These are phyloP conservation scores for Suillus lakei DNA, from an alignment of 768 basidiomycete species.

Conservation along the genomic window DNA sequence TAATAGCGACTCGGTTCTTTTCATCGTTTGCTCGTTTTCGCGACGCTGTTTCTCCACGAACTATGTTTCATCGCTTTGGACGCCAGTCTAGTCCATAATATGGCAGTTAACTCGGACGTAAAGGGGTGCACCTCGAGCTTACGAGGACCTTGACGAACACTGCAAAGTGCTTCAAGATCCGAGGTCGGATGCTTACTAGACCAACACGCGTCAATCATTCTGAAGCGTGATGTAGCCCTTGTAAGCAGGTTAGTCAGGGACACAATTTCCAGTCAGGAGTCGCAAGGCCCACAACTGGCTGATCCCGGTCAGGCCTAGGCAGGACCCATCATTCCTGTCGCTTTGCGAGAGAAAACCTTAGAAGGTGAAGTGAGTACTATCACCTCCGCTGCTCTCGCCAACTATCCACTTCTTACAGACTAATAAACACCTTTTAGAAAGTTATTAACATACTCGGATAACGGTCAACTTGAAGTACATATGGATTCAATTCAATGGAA, in stretches of 20 bases:
- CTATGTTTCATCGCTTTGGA: not conserved
- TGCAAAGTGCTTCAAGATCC: not conserved
- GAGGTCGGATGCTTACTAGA: not conserved
- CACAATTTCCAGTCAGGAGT: not conserved
- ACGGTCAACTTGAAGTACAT: not conserved
- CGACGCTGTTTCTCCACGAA: not conserved
- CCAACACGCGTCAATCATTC: not conserved
- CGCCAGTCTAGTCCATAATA: not conserved
- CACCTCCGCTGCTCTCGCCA: not conserved
- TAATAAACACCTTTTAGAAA: not conserved
- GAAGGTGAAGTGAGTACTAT: not conserved
- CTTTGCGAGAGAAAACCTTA: not conserved
- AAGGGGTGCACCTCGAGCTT: not conserved
- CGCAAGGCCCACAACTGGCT: not conserved
- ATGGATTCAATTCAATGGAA: not conserved
- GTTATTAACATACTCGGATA: not conserved
- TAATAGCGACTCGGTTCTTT: too few relatives aligned
- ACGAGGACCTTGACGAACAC: not conserved
- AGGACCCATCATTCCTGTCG: not conserved
- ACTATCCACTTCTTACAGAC: not conserved
- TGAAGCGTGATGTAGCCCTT: not conserved
- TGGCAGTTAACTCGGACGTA: not conserved
- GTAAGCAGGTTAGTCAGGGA: not conserved
- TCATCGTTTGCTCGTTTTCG: not conserved
- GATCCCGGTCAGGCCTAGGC: too few relatives aligned